These are phyloP conservation scores for Starmerella vitae DNA, from an alignment of 805 yeast genomes.

Conservation along the genomic window DNA sequence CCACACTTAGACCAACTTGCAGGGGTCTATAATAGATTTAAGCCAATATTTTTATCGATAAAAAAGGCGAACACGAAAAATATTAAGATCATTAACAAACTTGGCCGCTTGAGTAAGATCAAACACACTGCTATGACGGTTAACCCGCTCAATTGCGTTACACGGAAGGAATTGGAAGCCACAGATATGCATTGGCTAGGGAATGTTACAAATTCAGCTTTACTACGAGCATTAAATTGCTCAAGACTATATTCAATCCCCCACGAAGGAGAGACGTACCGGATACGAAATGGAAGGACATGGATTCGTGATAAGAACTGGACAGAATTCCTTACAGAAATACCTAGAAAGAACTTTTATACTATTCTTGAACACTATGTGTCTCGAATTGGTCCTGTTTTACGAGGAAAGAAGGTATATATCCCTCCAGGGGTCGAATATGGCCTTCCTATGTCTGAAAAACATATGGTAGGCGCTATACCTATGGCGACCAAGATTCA, in stretches of 20 bases:
- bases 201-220: background rate
- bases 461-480: conserved; percentile 1
- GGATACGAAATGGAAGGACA: conserved; percentile 1
- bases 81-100: background rate
- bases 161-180: background rate
- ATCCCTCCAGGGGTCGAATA: background rate
- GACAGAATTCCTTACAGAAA: background rate
- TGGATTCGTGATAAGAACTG: conserved; percentile 1
- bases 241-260: background rate
- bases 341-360: background rate
- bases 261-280: background rate
- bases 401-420: conserved; percentile 1
- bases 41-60: conserved; percentile 1
- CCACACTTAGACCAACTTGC: background rate
- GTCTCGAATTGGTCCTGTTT: background rate
- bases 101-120: background rate
- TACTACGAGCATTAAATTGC: background rate
- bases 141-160: conserved; percentile 1
- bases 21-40: conserved; percentile 1
- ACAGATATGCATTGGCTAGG: background rate
- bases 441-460: conserved; percentile 5
- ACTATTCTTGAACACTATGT: background rate
- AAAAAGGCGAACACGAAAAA: background rate
- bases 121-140: background rate
- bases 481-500: background rate